Conservation (phyloP, 768 basidiomycete genomes). For the Calocera viscosa region DNA sequence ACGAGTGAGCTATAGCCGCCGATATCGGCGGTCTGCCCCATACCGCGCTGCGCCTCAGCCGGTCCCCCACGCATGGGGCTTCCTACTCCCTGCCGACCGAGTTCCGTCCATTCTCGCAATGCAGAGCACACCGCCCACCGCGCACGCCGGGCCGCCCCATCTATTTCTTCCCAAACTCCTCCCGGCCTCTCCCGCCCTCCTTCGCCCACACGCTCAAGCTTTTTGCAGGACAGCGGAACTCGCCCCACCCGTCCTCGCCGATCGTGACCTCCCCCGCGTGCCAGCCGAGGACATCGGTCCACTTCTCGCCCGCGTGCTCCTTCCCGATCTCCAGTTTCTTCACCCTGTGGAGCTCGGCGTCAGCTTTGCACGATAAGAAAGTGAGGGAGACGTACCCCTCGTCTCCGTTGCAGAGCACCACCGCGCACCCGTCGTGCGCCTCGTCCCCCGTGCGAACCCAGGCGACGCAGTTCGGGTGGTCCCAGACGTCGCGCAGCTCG, state of each 20-base stretch:
- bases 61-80: neutral
- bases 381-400: constrained; percentile 18
- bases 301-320: constrained; percentile 34
- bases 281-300: constrained; percentile 38
- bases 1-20: neutral
- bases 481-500: constrained; percentile 45
- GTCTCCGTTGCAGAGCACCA: constrained; percentile 51
- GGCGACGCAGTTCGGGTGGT: constrained; percentile 50
- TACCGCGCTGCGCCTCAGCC: too few species aligned
- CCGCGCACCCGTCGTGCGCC: constrained; percentile 49
- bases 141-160: neutral
- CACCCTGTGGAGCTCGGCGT: neutral
- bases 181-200: constrained; percentile 30
- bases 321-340: constrained; percentile 14
- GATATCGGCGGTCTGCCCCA: too few species aligned
- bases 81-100: neutral
- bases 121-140: neutral
- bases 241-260: constrained; percentile 35
- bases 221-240: constrained; percentile 30
- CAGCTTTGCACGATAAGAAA: too few species aligned
- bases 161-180: constrained; percentile 29
- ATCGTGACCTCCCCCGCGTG: constrained; percentile 33
- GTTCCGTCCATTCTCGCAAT: neutral
- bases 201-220: constrained; percentile 34
- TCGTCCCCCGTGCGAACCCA: constrained; percentile 55